Percentiles rank a stretch among this genome's conserved stretches.
These are phyloP conservation scores for Encephalitozoon hellem DNA, from an alignment of 371 early-diverging fungal species.

Conservation along the genomic window DNA sequence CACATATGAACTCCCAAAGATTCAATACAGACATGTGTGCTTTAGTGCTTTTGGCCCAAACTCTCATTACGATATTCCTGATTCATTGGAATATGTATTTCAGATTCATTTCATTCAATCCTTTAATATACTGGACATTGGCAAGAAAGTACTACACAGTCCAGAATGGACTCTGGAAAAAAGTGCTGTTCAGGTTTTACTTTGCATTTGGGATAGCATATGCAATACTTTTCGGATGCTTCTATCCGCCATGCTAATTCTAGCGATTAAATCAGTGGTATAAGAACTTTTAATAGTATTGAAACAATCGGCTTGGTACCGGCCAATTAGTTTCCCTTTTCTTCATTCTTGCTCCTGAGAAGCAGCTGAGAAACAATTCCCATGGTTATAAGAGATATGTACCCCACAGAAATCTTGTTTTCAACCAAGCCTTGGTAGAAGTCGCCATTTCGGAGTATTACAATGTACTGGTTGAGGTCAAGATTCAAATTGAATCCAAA, in stretches of 20 bases:
- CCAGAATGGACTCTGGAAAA: neutral
- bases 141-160: slow-evolving; percentile 18
- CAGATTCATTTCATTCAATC: slow-evolving; percentile 59
- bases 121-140: slow-evolving; percentile 56
- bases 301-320: no score
- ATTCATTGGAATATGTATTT: slow-evolving; percentile 59
- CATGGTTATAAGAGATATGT: neutral
- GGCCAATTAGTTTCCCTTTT: neutral
- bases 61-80: slow-evolving; percentile 50
- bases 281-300: neutral
- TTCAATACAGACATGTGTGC: slow-evolving; percentile 10
- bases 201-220: slow-evolving; percentile 53
- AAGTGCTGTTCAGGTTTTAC: slow-evolving; percentile 42
- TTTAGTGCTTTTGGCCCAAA: slow-evolving; percentile 43
- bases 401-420: neutral
- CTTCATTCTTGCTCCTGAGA: neutral
- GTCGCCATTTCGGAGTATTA: neutral
- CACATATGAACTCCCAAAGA: neutral
- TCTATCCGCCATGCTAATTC: slow-evolving; percentile 55
- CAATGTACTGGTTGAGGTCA: neutral
- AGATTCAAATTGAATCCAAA: neutral
- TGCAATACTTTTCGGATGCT: slow-evolving; percentile 51
- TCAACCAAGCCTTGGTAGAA: neutral
- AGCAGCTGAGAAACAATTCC: neutral
- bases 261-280: slow-evolving; percentile 3